A percentile compares a stretch with the other conserved stretches of the same genome.
phyloP scores from a whole-genome alignment of 1,284 basidiomycete species.

The Sanguinoderma infundibulare region DNA sequence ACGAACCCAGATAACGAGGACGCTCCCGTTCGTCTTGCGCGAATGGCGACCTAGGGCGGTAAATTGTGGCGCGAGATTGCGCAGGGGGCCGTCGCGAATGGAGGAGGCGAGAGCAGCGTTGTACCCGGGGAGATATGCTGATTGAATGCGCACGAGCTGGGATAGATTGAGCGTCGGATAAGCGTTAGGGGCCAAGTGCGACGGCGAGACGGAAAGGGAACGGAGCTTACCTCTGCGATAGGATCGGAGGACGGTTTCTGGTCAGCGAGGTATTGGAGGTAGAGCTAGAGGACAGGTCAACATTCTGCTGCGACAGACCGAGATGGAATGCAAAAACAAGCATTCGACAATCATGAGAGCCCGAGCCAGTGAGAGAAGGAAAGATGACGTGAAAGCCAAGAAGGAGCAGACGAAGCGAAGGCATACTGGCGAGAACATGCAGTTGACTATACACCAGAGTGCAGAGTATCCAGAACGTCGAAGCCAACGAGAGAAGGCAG shows the following conservation, averaged over 20 bases:
- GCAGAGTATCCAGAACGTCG: neutral
- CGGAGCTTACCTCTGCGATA: slow-evolving; percentile 41
- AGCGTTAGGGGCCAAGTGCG: neutral
- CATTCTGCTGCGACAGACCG: slow-evolving; percentile 31
- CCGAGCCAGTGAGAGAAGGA: too few species aligned
- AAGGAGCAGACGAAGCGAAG: too few species aligned
- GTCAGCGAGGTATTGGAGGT: slow-evolving; percentile 51
- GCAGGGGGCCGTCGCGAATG: slow-evolving; percentile 72
- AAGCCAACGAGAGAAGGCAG: neutral
- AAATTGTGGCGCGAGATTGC: slow-evolving; percentile 59
- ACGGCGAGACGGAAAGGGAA: neutral
- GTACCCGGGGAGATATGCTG: slow-evolving; percentile 72
- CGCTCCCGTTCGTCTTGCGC: slow-evolving; percentile 46
- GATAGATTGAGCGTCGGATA: too few species aligned
- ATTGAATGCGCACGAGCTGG: slow-evolving; percentile 71
- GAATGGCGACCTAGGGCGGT: slow-evolving; percentile 43
- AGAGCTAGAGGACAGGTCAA: slow-evolving; percentile 33
- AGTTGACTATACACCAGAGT: too few species aligned
- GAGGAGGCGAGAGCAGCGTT: slow-evolving; percentile 75
- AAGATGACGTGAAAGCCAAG: too few species aligned
- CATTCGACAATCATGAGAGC: neutral
- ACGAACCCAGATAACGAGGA: slow-evolving; percentile 69
- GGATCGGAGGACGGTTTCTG: slow-evolving; percentile 37
- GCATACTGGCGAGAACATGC: neutral
- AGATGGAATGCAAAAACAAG: neutral